phyloP scores from a whole-genome alignment of 805 yeast genomes.

The Vanderwaltozyma yarrowii region DNA sequence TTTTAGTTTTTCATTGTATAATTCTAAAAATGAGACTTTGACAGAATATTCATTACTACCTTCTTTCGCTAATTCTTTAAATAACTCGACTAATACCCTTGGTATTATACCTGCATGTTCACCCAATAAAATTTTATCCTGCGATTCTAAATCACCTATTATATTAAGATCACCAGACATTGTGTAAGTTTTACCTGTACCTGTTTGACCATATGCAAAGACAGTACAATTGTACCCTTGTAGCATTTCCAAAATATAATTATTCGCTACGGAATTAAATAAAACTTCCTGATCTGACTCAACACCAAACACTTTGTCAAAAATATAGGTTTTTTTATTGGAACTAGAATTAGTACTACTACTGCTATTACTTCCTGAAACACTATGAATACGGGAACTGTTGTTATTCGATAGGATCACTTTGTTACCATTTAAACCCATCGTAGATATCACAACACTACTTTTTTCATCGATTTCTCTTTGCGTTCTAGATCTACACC shows the following conservation, averaged over 20 bases:
- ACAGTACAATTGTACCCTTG: slow-evolving; percentile 79
- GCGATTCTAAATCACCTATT: slow-evolving; percentile 26
- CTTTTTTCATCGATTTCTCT: slow-evolving; percentile 46
- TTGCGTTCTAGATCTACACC: slow-evolving; percentile 47
- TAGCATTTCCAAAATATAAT: slow-evolving; percentile 46
- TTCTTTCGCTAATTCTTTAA: slow-evolving; percentile 34
- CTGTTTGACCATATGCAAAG: slow-evolving; percentile 83
- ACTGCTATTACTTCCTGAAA: neutral
- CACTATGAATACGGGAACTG: neutral
- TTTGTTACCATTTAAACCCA: slow-evolving; percentile 37
- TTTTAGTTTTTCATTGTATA: slow-evolving; percentile 70
- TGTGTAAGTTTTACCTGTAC: slow-evolving; percentile 72
- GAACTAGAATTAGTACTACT: slow-evolving; percentile 2
- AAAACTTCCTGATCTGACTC: slow-evolving; percentile 63
- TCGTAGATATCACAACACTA: slow-evolving; percentile 44
- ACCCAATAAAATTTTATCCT: slow-evolving; percentile 21
- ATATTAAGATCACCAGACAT: slow-evolving; percentile 60
- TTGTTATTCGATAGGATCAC: slow-evolving; percentile 31
- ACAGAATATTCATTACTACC: slow-evolving; percentile 47
- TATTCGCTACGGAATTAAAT: slow-evolving; percentile 53
- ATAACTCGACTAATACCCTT: slow-evolving; percentile 45
- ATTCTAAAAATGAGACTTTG: slow-evolving; percentile 64
- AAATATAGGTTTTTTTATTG: slow-evolving; percentile 40
- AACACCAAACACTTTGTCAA: slow-evolving; percentile 75
- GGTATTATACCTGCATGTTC: slow-evolving; percentile 57